These are phyloP conservation scores for Akebia trifoliata DNA, from an alignment of 164 flowering plant species.

Conservation along the genomic window DNA sequence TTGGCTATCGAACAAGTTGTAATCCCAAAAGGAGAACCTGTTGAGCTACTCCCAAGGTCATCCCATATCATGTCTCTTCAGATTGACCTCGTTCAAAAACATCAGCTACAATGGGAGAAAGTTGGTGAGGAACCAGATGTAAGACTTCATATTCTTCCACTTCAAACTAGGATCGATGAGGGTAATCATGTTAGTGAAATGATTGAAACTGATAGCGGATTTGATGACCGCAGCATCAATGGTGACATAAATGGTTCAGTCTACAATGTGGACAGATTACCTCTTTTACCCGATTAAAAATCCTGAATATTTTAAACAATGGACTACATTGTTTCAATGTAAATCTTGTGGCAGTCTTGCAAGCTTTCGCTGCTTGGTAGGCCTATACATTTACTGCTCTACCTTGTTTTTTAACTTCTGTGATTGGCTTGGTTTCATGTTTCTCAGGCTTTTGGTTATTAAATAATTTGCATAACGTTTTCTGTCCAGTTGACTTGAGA, in stretches of 20 bases:
- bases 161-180: constrained; percentile 19
- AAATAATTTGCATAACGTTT: too few relatives aligned
- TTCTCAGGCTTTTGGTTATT: too few relatives aligned
- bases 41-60: constrained; percentile 80
- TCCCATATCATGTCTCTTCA: constrained; percentile 59
- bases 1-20: constrained; percentile 76
- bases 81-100: constrained; percentile 51
- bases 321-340: not conserved
- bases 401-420: too few relatives aligned
- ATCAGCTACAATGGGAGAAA: constrained; percentile 52
- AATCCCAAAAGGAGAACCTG: constrained; percentile 70
- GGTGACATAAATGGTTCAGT: constrained; percentile 42
- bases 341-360: not conserved
- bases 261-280: constrained; percentile 49
- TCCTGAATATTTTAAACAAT: not conserved
- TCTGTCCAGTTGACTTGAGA: too few relatives aligned
- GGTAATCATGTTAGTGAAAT: constrained; percentile 9
- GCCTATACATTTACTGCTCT: too few relatives aligned
- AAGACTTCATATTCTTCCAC: constrained; percentile 57
- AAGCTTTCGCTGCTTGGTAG: too few relatives aligned
- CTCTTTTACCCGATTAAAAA: constrained; percentile 65
- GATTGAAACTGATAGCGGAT: constrained; percentile 14
- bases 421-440: too few relatives aligned
- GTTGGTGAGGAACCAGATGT: constrained; percentile 40
- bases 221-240: constrained; percentile 21